Base-by-base conservation (phyloP, 495 filamentous ascomycete genomes). In the Terfezia claveryi region DNA sequence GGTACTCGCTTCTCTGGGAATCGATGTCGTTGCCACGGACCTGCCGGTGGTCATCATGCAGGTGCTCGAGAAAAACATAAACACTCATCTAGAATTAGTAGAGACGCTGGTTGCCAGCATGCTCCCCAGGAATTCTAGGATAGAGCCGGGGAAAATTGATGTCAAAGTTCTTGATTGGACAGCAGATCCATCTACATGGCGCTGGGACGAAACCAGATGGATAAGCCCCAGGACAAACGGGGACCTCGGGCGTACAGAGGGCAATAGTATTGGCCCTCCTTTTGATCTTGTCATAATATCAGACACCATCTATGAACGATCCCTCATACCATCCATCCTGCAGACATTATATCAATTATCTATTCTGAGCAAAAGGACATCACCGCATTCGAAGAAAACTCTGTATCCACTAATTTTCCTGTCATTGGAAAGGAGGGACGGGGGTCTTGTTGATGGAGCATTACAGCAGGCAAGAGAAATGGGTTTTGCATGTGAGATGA, bases 21-120 rank as follows among this genome's bases (percentile, higher is more conserved):
- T 62, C 23, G 49, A 59, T n/a, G 62, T 65, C n/a, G 51, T 52
- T 49, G 62, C 62, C 6, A 65, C 62, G 0, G 62, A 65, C 50
- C 4, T 65, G 16, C 49, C 44, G 1, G 57, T 54, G 10, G 55
- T 63, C 50, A 55, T 55, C 32, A 46, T 52, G 20, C 49, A 52
- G 3, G 55, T 64, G 10, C 32, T 64, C 32, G 23, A n/a, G 50
- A 17, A 52, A 9, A 64, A 64, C n/a, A 51, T 61, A 4, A 36
- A 49, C 8, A 20, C 36, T 41, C 62, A 62, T 17, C 10, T 12
- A 12, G 44, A 17, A 5, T 14, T 9, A 4, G 4, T 20, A 14
- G 14, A 46, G 8, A 8, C 4, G 41, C 17, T 46, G 14, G 12
- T 20, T 14, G 41, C 41, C 41, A 1, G 17, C 14, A 20, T 1